Evolutionary conservation across 2,329 filamentous ascomycete genomes (phyloP), one percentile per base, ranked within the genome.

Genomic region (Sodiomyces alkalinus): DNA sequence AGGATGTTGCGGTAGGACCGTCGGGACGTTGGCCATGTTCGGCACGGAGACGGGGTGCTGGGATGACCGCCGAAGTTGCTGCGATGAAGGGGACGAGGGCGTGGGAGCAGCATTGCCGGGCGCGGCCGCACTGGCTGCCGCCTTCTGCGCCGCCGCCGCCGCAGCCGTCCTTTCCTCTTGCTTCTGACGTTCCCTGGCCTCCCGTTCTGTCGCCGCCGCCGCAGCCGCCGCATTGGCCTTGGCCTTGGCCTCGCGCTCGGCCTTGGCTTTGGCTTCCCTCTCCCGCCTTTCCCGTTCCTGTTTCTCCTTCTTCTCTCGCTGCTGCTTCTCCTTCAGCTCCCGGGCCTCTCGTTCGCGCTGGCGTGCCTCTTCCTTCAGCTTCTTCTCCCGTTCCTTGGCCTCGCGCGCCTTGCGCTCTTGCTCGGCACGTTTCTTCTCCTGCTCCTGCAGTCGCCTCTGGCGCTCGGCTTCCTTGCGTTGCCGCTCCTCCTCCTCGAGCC

Each of bases 401-500:
- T 67, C 64, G 13, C 53, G 79, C 27, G 72, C 70, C 51, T 86
- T 93, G 33, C 82, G 76, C 49, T 96, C 87, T 33, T 71, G 65
- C 48, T 94, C 86, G 17, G 78, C 79, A 44, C 92, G 81, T 39
- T 76, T 74, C 42, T 92, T 83, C 39, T 81, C 74, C 49, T 92
- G 83, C 46, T 94, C 85, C 44, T 83, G 77, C 31, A 79, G 60
- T 27, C 80, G 74, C 36, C 75, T 76, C 47, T 77, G 70, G 45
- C 79, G 80, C 43, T 96, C 87, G 4, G 78, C 77, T 47, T 96
- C 87, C 50, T 85, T 93, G 31, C 75, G 71, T 33, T 76, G 60
- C 28, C 77, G 76, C 42, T 93, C 86, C 44, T 94, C 87, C 45
- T 96, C 90, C 38, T 83, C 82, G 17, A 80, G 80, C 51, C 81